phyloP scores from a whole-genome alignment of 345 rosid species.

The Populus ilicifolia region DNA sequence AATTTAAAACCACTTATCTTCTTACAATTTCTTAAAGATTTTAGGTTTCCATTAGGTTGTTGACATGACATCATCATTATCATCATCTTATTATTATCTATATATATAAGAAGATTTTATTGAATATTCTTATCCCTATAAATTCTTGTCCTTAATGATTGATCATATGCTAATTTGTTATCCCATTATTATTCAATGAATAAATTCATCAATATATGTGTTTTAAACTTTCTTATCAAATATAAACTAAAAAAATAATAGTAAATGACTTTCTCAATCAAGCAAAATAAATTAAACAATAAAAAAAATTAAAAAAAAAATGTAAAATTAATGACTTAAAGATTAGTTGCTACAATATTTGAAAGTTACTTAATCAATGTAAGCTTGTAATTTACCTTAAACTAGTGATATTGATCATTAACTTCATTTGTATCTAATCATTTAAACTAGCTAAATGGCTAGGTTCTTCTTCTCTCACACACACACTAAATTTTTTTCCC shows the following conservation, averaged over 20 bases:
- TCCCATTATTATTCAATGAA: neutral
- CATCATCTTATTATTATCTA: neutral
- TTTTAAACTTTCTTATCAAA: conserved; percentile 9
- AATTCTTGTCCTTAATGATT: neutral
- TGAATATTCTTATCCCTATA: neutral
- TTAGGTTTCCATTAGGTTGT: conserved; percentile 16
- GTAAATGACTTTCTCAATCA: neutral
- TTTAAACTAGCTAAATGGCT: no score
- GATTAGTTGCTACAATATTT: neutral
- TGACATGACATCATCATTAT: conserved; percentile 19
- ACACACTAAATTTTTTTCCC: no score
- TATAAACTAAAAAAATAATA: neutral
- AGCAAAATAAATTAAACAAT: neutral
- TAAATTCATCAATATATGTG: neutral
- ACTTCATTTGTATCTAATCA: no score
- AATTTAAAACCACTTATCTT: neutral
- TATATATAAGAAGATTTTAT: neutral
- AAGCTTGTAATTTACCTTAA: conserved; percentile 39
- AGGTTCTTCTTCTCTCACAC: no score
- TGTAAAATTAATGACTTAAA: neutral
- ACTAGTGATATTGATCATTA: conserved; percentile 88
- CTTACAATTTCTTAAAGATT: neutral
- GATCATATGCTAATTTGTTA: neutral
- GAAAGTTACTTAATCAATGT: neutral
- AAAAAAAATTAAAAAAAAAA: neutral